Conservation (phyloP, 1,284 basidiomycete genomes). For the Trametes hirsuta region DNA sequence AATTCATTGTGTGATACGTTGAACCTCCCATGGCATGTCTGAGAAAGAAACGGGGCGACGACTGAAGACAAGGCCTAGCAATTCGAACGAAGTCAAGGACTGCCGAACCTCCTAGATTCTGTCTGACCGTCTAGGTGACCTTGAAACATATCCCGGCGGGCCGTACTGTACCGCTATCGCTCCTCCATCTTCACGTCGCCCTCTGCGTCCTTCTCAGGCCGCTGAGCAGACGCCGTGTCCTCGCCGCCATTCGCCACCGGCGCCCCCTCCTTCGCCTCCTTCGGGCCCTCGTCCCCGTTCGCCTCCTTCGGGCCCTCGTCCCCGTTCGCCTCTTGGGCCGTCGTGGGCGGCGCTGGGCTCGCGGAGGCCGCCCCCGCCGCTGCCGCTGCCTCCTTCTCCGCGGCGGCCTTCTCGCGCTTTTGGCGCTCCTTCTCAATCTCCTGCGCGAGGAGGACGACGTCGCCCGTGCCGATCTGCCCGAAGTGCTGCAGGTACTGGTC, state of each 20-base stretch:
- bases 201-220: slow-evolving; percentile 38
- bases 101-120: no score
- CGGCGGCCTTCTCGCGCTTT: slow-evolving; percentile 36
- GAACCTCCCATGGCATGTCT: no score
- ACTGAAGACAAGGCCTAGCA: no score
- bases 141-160: neutral
- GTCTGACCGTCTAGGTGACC: no score
- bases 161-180: slow-evolving; percentile 2
- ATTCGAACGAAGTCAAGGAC: no score
- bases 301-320: slow-evolving; percentile 10
- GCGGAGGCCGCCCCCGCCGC: neutral
- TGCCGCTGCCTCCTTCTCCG: slow-evolving; percentile 13
- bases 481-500: slow-evolving; percentile 73
- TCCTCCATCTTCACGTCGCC: slow-evolving; percentile 62
- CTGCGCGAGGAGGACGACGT: slow-evolving; percentile 61
- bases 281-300: slow-evolving; percentile 1
- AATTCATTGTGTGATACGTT: no score
- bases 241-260: neutral
- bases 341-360: slow-evolving; percentile 14
- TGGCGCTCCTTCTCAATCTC: slow-evolving; percentile 69
- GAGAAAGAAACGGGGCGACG: no score
- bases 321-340: slow-evolving; percentile 4
- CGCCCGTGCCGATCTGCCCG: slow-evolving; percentile 79
- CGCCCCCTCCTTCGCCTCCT: neutral
- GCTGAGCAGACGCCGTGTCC: neutral